Percentiles rank a stretch among this genome's conserved stretches.
Conservation (phyloP, 2,329 filamentous ascomycete genomes). For the Apiospora sp. region DNA sequence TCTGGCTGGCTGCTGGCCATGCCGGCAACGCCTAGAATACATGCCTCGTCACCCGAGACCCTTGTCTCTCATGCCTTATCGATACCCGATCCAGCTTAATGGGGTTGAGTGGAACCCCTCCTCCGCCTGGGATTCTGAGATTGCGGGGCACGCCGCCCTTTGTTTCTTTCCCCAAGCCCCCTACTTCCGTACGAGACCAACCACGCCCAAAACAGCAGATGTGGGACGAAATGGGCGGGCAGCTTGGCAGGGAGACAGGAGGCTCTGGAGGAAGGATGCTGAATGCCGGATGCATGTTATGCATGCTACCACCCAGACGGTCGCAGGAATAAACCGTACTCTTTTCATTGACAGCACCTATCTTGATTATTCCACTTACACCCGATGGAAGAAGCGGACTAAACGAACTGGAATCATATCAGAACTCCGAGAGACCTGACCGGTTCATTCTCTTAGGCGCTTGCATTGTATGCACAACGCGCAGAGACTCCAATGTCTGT, state of each 20-base stretch:
- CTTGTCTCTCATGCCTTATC: slow-evolving; percentile 23
- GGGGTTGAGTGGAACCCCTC: background rate
- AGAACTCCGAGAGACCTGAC: no score
- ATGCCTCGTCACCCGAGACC: background rate
- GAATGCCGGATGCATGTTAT: background rate
- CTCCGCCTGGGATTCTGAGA: slow-evolving; percentile 4
- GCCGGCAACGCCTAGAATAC: background rate
- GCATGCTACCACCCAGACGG: background rate
- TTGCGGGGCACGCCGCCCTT: slow-evolving; percentile 12
- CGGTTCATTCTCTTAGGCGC: no score
- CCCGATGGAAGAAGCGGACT: no score
- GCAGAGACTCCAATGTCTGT: background rate
- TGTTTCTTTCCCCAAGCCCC: background rate
- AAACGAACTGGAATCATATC: no score
- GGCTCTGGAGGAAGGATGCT: background rate
- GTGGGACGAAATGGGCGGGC: slow-evolving; percentile 13
- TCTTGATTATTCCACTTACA: no score
- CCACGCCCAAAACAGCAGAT: background rate
- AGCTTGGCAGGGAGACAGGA: background rate
- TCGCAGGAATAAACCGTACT: no score
- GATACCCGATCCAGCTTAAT: slow-evolving; percentile 23
- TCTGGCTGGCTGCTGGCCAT: background rate
- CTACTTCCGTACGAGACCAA: background rate
- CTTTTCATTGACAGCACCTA: no score
- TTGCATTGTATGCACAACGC: background rate